Conservation (phyloP, 352 stramenopile species). For the Phytophthora chlamydospora region DNA sequence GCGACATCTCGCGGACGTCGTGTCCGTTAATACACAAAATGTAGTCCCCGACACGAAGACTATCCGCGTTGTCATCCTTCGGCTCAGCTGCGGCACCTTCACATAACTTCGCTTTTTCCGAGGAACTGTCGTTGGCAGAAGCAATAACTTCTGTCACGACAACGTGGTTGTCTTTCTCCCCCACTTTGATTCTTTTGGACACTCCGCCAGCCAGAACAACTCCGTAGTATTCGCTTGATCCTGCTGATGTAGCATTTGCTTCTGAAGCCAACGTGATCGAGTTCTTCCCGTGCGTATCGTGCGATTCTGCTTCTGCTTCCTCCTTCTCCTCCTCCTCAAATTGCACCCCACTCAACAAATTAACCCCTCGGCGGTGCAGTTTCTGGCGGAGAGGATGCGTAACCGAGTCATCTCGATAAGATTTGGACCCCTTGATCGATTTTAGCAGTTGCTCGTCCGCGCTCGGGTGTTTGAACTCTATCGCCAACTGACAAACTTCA, state of each 20-base stretch:
- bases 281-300: slow-evolving; percentile 18
- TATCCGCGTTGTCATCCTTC: slow-evolving; percentile 36
- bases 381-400: slow-evolving; percentile 60
- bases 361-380: slow-evolving; percentile 38
- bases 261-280: slow-evolving; percentile 19
- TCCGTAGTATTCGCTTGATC: slow-evolving; percentile 52
- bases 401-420: slow-evolving; percentile 70
- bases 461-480: slow-evolving; percentile 75
- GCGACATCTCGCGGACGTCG: slow-evolving; percentile 44
- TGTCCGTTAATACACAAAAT: slow-evolving; percentile 63
- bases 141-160: slow-evolving; percentile 45
- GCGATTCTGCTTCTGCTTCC: slow-evolving; percentile 14
- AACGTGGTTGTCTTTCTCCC: slow-evolving; percentile 45
- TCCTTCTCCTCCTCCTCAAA: slow-evolving; percentile 60
- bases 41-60: slow-evolving; percentile 47
- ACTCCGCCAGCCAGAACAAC: slow-evolving; percentile 52
- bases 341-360: slow-evolving; percentile 58
- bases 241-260: slow-evolving; percentile 16
- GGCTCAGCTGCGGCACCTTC: slow-evolving; percentile 12
- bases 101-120: slow-evolving; percentile 14
- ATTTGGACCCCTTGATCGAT: slow-evolving; percentile 74
- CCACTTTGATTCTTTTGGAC: slow-evolving; percentile 42
- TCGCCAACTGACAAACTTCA: slow-evolving; percentile 73
- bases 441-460: slow-evolving; percentile 78
- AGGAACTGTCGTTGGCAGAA: slow-evolving; percentile 8